Base-by-base conservation (phyloP, 371 early-diverging fungal genomes). In the Saksenaea vasiformis region DNA sequence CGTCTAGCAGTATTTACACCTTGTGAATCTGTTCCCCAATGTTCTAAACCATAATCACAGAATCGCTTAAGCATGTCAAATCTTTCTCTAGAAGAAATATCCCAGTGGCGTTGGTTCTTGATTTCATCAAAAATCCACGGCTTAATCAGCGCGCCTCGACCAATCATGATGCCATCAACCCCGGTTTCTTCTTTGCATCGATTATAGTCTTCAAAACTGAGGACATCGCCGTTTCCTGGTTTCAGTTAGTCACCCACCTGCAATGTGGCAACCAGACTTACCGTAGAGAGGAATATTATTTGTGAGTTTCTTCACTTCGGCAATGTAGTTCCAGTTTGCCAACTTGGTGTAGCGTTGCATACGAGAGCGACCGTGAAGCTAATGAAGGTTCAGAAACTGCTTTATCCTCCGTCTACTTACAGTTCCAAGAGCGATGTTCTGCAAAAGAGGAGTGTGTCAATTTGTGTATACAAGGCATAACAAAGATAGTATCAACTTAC, bases 91-190 rank as follows among this genome's bases (percentile, higher is more conserved):
- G 95, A 85, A 24, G 93, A 91, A 56, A 97, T 97, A 72, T 98
- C 99, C 90, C 90, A 95, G 56, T 93, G 86, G 19, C 89, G 80
- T 57, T 91, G 86, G 24, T 90, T 86, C 65, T 92, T 89, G 69
- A 98, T 96, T 74, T 98, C 98, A n/a, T 89, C 85, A 76, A 95
- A 95, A 3, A 98, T 77, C 99, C 99, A 98, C 8, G 99, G 99
- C 84, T 98, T 98, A 72, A 97, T 93, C 64, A 95, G 77, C 3
- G 94, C 94, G 17, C 93, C 83, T 58, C 88, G 80, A 2, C 93
- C 98, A 60, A 98, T 90, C 97, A 98, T 95, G 24, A 94, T 77
- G 15, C 97, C 98, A 70, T 92, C 93, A 5, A 92, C 86, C 27
- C 85, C 77, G 24, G 80, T 74, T 14, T 79, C 64, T 61, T 90